Evolutionary conservation across 192 early-diverging fungal genomes (phyloP), one percentile per base, ranked within the genome.

Genomic region (Geosiphon pyriformis): DNA sequence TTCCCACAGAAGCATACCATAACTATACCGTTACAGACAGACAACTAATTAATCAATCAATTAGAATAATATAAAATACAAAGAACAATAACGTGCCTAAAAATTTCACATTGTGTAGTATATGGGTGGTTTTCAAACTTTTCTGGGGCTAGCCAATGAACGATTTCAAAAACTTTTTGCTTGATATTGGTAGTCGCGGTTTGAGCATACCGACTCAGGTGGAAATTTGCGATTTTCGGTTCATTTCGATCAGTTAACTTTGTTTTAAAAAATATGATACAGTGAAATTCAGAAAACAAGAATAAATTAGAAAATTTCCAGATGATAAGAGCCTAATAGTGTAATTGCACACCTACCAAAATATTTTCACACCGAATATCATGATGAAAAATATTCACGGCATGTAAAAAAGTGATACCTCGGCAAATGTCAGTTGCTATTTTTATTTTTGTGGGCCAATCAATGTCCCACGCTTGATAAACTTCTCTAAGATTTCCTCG

Each of bases 311-410:
- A 47, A 46, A 46, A 26, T 47, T 26, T 2, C 37, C 23, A 4
- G 23, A 51, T 46, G 22, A 29, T 31, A 59, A 59, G 12, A 59
- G 12, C 8, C 22, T 6, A 30, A n/a, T 1, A 1, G 22, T 52
- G 7, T 4, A 20, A 20, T 7, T 20, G 32, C 8, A 30, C 26
- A 31, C 29, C 32, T 1, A 67, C 42, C 35, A 67, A 8, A 29
- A 67, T 42, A 23, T 67, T 67, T 49, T 57, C 27, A 46, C 65
- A 67, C 20, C 65, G 22, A 47, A 67, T 47, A n/a, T 67, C 65
- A 47, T 67, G 65, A 22, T 67, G 65, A 26, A 56, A 27, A 12
- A 57, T 48, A 0, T 26, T 20, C 3, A 32, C 34, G 4, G 52
- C 47, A 29, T 67, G 37, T 7, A 67, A 48, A 22, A 67, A 67